These are phyloP conservation scores for Rhodotorula sp. DNA, from an alignment of 1,284 basidiomycete species.

Conservation along the genomic window DNA sequence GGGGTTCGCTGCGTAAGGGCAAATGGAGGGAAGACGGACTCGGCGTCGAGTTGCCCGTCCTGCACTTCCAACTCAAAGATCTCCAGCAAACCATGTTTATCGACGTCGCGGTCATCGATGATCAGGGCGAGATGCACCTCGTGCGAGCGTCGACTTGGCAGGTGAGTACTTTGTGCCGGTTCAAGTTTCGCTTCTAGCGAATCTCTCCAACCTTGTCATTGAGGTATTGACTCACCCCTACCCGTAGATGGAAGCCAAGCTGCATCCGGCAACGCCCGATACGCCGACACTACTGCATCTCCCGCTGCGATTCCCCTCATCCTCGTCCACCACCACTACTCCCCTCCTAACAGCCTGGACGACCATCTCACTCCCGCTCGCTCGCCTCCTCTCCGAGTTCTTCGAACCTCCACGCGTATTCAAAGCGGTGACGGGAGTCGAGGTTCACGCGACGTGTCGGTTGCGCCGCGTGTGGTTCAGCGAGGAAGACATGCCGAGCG, in stretches of 20 bases:
- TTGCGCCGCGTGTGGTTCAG: constrained; percentile 31
- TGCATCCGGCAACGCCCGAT: background rate
- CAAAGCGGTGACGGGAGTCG: constrained; percentile 12
- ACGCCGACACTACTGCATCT: constrained; percentile 23
- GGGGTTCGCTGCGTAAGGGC: constrained; percentile 2
- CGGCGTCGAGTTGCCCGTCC: constrained; percentile 19
- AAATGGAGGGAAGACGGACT: constrained; percentile 9
- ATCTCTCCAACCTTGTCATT: background rate
- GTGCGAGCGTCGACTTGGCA: constrained; percentile 31
- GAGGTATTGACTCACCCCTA: too few relatives aligned
- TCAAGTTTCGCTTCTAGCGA: background rate
- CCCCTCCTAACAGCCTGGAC: constrained; percentile 31
- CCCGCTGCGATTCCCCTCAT: constrained; percentile 28
- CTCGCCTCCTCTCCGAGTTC: constrained; percentile 2
- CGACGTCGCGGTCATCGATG: constrained; percentile 24
- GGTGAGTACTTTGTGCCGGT: constrained; percentile 9
- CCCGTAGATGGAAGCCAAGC: background rate
- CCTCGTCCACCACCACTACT: constrained; percentile 4
- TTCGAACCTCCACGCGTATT: background rate
- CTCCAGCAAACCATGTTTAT: constrained; percentile 30
- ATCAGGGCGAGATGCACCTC: background rate
- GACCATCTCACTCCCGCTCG: constrained; percentile 25
- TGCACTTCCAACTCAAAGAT: constrained; percentile 31
- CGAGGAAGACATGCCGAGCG: constrained; percentile 6
- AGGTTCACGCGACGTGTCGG: constrained; percentile 32